Evolutionary conservation across 805 yeast species (phyloP).

Genomic region (Cyberlindnera mycetangii): DNA sequence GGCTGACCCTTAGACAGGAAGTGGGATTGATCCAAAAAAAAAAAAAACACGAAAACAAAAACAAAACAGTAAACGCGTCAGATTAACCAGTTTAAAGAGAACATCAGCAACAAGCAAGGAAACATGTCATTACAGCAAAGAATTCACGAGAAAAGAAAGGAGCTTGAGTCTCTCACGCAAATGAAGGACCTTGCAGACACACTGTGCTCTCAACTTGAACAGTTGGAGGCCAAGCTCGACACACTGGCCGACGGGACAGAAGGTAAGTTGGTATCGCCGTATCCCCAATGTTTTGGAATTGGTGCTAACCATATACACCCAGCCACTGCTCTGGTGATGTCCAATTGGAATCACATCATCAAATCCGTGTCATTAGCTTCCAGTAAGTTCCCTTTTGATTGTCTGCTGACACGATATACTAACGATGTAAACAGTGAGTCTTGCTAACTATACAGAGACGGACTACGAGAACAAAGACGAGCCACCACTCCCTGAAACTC

Average conservation of each 20-base stretch:
- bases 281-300: background rate
- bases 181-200: constrained; percentile 44
- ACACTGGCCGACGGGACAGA: constrained; percentile 52
- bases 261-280: constrained; percentile 19
- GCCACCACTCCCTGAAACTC: constrained; percentile 60
- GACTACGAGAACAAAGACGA: constrained; percentile 32
- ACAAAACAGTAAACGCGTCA: constrained; percentile 10
- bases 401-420: constrained; percentile 5
- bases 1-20: background rate
- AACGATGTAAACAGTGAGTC: constrained; percentile 30
- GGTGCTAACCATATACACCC: constrained; percentile 11
- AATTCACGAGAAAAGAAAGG: constrained; percentile 44
- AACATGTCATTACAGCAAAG: constrained; percentile 30
- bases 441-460: constrained; percentile 36
- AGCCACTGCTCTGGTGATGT: constrained; percentile 54
- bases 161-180: constrained; percentile 47
- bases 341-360: constrained; percentile 64
- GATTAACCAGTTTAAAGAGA: background rate
- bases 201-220: constrained; percentile 45
- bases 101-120: background rate
- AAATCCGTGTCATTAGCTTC: constrained; percentile 60
- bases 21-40: too few species aligned
- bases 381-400: constrained; percentile 19
- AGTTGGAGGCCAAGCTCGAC: constrained; percentile 45
- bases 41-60: background rate